Evolutionary conservation across 495 filamentous ascomycete species (phyloP), one percentile per base, ranked within the genome.

Genomic region (Neurospora sp.): DNA sequence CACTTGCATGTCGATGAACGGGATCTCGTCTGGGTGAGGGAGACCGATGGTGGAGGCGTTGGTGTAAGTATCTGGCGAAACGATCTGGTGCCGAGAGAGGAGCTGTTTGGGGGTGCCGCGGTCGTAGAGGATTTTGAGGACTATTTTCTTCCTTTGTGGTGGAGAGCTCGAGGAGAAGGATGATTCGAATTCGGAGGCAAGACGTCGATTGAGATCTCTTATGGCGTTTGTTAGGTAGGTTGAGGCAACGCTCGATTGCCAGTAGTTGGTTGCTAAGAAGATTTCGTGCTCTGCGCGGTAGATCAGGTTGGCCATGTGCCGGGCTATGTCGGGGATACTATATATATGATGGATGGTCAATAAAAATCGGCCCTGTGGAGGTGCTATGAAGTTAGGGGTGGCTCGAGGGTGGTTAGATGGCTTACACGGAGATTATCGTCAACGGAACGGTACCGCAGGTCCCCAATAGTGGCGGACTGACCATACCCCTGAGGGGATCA

Each of bases 111-210:
- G 81, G 76, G 88, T 88, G 40, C 90, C 92, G 0, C 90, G 85
- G 77, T 94, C 92, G 79, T 93, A 94, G 54, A 93, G 86, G 76
- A 94, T 83, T 80, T 93, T 94, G 70, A 94, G 85, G 0, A 92
- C 84, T 11, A 91, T 81, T 75, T 85, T 90, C 14, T 62, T 54
- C 11, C 23, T 35, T 18, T 37, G 54, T 31, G 23, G 11, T 31
- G 12, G 27, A 16, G 54, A 62, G 6, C 27, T 16, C n/a, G 44
- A 23, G 44, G 18, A 20, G 44, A 23, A 54, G 46, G 46, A 59
- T 39, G 82, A 72, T 0, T 88, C 88, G 37, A 89, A 80, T 72
- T 85, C 83, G 0, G 90, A 89, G 5, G 90, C 91, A 66, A 66
- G 54, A 71, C 92, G 85, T 16, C 78, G 83, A 1, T 92, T 91